Conservation (phyloP, 768 basidiomycete species). For the Podaxis pistillaris region DNA sequence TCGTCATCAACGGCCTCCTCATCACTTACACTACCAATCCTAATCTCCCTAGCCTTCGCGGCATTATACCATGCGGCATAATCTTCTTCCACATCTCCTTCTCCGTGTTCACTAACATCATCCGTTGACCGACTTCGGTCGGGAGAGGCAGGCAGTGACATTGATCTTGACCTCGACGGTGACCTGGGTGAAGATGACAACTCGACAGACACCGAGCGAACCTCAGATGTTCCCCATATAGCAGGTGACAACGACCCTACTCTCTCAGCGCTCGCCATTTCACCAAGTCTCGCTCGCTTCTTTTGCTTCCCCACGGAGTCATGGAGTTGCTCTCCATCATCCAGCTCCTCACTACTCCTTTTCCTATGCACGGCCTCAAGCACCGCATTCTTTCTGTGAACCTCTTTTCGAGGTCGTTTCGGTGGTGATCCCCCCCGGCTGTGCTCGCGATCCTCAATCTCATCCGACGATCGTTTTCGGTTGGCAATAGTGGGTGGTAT, state of each 20-base stretch:
- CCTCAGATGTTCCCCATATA: neutral
- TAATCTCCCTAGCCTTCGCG: neutral
- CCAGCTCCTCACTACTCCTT: conserved; percentile 13
- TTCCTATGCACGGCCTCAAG: neutral
- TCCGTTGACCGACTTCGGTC: neutral
- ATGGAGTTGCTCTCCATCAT: neutral
- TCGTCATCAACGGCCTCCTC: neutral
- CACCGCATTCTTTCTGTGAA: neutral
- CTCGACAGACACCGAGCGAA: neutral
- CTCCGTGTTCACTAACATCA: neutral
- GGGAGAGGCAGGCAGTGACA: neutral
- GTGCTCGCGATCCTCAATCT: conserved; percentile 13
- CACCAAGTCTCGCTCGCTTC: conserved; percentile 1
- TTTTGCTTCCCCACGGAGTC: neutral
- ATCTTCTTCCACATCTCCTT: neutral
- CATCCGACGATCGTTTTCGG: conserved; percentile 28
- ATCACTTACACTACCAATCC: neutral
- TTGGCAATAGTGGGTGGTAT: conserved; percentile 1
- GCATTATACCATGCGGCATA: conserved; percentile 1
- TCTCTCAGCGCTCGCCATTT: neutral
- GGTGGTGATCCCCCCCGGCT: conserved; percentile 1
- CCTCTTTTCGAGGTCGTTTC: conserved; percentile 2
- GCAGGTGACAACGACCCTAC: conserved; percentile 9
- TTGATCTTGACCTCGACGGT: neutral
- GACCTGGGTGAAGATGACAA: neutral